Percentiles rank a stretch among this genome's conserved stretches.
These are phyloP conservation scores for Purshia tridentata DNA, from an alignment of 306 rosid genomes.

Conservation along the genomic window DNA sequence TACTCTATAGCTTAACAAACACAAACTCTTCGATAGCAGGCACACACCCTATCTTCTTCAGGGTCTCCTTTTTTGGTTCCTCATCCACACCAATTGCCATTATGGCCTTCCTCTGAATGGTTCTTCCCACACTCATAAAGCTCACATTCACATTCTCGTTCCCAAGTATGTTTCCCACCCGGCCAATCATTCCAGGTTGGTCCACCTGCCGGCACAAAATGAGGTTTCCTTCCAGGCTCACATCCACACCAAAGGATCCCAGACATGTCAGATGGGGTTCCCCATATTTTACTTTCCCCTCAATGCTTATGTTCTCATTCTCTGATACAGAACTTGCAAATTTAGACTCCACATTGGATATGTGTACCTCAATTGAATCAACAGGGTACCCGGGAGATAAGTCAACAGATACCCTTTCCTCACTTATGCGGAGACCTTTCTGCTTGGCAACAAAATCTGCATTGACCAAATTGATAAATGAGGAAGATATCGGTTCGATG, in stretches of 20 bases:
- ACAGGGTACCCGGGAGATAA: constrained; percentile 66
- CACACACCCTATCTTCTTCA: constrained; percentile 63
- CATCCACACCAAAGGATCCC: constrained; percentile 74
- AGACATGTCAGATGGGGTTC: constrained; percentile 63
- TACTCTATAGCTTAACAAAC: constrained; percentile 58
- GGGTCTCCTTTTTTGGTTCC: constrained; percentile 57
- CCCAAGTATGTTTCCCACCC: constrained; percentile 71
- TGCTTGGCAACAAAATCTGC: constrained; percentile 86
- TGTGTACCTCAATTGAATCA: constrained; percentile 63
- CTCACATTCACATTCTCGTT: constrained; percentile 73
- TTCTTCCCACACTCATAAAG: constrained; percentile 95
- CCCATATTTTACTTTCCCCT: constrained; percentile 83
- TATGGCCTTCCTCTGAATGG: constrained; percentile 51
- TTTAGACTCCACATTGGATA: constrained; percentile 65
- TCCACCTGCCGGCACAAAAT: constrained; percentile 78
- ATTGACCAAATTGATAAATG: constrained; percentile 75
- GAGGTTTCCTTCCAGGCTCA: constrained; percentile 82
- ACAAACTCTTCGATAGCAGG: constrained; percentile 84
- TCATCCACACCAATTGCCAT: constrained; percentile 97
- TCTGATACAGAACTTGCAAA: constrained; percentile 67
- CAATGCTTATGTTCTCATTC: constrained; percentile 61
- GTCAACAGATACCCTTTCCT: constrained; percentile 53
- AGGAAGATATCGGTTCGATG: constrained; percentile 72
- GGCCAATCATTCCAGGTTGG: constrained; percentile 93
- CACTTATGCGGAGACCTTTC: constrained; percentile 75